Percentiles rank a stretch among this genome's conserved stretches.
Conservation (phyloP, 129 eudicot genomes). For the Tagetes patula region DNA sequence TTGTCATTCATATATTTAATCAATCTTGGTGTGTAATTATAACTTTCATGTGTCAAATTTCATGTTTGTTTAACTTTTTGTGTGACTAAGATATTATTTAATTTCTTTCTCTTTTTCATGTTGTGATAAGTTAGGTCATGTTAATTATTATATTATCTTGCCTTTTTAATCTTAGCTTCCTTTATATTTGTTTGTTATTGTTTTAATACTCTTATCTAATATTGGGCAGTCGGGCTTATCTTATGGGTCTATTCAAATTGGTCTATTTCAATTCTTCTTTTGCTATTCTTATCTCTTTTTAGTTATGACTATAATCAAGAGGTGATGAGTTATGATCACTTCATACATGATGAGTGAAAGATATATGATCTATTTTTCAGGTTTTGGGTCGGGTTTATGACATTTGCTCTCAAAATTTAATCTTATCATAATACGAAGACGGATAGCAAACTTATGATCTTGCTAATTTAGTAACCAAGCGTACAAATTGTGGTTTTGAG, state of each 20-base stretch:
- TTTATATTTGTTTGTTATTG: constrained; percentile 5
- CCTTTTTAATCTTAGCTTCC: constrained; percentile 16
- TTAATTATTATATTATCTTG: background rate
- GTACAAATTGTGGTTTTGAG: no score
- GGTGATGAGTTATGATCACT: no score
- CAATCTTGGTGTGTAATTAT: constrained; percentile 39
- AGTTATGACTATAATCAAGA: no score
- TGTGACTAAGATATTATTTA: constrained; percentile 12
- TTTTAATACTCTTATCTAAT: background rate
- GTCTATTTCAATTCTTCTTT: background rate
- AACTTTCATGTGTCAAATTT: constrained; percentile 36
- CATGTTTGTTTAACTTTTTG: constrained; percentile 23
- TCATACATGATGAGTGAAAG: no score
- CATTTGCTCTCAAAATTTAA: no score
- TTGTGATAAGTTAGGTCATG: constrained; percentile 14
- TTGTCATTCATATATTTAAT: constrained; percentile 47
- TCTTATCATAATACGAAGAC: no score
- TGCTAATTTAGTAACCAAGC: no score
- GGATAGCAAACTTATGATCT: no score
- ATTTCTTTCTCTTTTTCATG: background rate
- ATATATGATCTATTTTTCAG: no score
- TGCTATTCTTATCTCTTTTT: background rate
- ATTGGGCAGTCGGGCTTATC: constrained; percentile 6
- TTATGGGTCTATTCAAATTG: background rate
- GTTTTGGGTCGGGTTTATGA: no score